Conservation (phyloP, 192 early-diverging fungal genomes). For the Coemansia sp. region DNA sequence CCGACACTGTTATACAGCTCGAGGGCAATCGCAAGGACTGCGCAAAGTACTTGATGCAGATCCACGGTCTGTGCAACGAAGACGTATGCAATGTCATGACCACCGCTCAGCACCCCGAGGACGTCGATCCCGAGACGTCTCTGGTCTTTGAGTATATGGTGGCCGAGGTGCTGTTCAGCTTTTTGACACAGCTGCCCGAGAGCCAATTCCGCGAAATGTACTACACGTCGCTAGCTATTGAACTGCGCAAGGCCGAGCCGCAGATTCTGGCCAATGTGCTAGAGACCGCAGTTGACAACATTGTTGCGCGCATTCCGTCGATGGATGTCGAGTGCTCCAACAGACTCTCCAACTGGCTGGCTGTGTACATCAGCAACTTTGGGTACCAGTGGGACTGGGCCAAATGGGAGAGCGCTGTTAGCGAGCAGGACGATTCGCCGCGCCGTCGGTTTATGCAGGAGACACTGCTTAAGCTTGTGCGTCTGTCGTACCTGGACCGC, state of each 20-base stretch:
- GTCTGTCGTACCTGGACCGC: constrained; percentile 88
- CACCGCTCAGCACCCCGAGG: constrained; percentile 28
- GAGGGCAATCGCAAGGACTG: constrained; percentile 94
- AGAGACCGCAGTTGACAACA: constrained; percentile 30
- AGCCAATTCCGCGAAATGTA: constrained; percentile 51
- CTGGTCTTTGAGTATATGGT: constrained; percentile 59
- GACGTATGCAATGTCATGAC: constrained; percentile 51
- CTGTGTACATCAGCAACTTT: constrained; percentile 92
- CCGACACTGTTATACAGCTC: constrained; percentile 79
- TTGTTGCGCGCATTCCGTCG: constrained; percentile 20
- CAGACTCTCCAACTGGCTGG: constrained; percentile 85
- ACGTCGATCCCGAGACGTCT: constrained; percentile 35
- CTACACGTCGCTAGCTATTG: constrained; percentile 53
- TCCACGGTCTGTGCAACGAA: constrained; percentile 60
- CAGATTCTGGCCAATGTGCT: constrained; percentile 37
- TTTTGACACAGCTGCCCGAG: constrained; percentile 61
- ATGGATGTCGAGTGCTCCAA: constrained; percentile 81
- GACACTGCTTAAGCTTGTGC: constrained; percentile 80
- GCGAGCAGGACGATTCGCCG: constrained; percentile 24
- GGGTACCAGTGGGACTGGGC: constrained; percentile 86
- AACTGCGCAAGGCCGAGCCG: constrained; percentile 56
- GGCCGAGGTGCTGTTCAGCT: constrained; percentile 60
- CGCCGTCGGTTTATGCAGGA: constrained; percentile 73
- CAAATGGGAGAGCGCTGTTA: constrained; percentile 61
- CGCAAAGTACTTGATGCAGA: constrained; percentile 68